Evolutionary conservation across 345 rosid genomes (phyloP).

Genomic region (Gynandropsis gynandra): DNA sequence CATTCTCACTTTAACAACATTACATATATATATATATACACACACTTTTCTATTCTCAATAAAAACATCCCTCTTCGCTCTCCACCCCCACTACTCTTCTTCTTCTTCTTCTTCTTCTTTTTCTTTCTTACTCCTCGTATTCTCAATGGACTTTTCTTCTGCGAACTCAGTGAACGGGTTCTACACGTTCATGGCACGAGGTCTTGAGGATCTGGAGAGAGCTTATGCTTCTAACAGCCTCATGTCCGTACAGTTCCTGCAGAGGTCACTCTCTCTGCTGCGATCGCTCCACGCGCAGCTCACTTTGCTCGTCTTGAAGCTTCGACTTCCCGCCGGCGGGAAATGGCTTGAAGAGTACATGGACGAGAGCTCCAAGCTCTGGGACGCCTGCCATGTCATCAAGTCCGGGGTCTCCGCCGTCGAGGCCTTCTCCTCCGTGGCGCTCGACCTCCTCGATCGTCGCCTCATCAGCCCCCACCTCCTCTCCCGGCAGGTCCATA

Average conservation of each 20-base stretch:
- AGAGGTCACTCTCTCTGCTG: slow-evolving; percentile 69
- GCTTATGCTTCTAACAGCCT: slow-evolving; percentile 55
- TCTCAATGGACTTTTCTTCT: slow-evolving; percentile 69
- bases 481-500: slow-evolving; percentile 45
- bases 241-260: slow-evolving; percentile 89
- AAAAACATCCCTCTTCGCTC: neutral
- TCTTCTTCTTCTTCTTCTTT: slow-evolving; percentile 12
- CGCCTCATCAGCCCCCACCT: slow-evolving; percentile 49
- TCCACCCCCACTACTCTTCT: neutral
- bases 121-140: neutral
- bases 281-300: slow-evolving; percentile 80
- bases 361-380: slow-evolving; percentile 95
- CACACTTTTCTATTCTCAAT: slow-evolving; percentile 9
- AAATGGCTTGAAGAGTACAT: slow-evolving; percentile 99
- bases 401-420: slow-evolving; percentile 74
- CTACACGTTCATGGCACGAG: slow-evolving; percentile 72
- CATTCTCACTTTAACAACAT: no score
- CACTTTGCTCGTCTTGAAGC: slow-evolving; percentile 75
- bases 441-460: slow-evolving; percentile 55
- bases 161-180: slow-evolving; percentile 78
- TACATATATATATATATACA: neutral
- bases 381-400: slow-evolving; percentile 91
- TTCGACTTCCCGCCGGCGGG: slow-evolving; percentile 87
- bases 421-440: slow-evolving; percentile 67
- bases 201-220: slow-evolving; percentile 89